Evolutionary conservation across 2,329 filamentous ascomycete genomes (phyloP).

Genomic region (Botrytis fabae): DNA sequence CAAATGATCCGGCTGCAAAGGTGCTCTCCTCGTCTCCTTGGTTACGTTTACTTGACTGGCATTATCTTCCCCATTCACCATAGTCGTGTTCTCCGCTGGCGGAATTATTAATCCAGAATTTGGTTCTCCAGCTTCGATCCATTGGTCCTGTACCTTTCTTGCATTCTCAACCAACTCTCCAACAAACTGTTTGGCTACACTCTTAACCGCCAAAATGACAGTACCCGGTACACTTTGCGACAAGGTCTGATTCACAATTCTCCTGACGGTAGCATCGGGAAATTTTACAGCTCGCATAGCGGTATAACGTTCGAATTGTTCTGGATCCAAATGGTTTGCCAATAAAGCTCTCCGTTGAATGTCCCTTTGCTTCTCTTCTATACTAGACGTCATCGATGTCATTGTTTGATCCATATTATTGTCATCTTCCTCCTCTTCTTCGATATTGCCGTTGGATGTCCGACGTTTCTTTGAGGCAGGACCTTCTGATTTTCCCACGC

Average conservation of each 20-base stretch:
- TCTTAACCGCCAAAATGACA: slow-evolving; percentile 73
- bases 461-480: slow-evolving; percentile 48
- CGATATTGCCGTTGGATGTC: slow-evolving; percentile 47
- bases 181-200: slow-evolving; percentile 74
- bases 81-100: slow-evolving; percentile 35
- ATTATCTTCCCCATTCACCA: slow-evolving; percentile 27
- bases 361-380: slow-evolving; percentile 67
- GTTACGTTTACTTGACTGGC: slow-evolving; percentile 39
- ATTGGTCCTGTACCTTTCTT: slow-evolving; percentile 69
- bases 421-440: slow-evolving; percentile 52
- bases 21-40: slow-evolving; percentile 49
- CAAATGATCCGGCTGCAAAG: slow-evolving; percentile 72
- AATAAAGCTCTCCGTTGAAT: slow-evolving; percentile 59
- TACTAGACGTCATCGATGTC: slow-evolving; percentile 53
- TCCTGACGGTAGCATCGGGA: slow-evolving; percentile 66
- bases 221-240: slow-evolving; percentile 74
- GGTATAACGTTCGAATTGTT: slow-evolving; percentile 70
- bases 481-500: slow-evolving; percentile 36
- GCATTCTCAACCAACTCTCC: slow-evolving; percentile 75
- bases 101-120: slow-evolving; percentile 54
- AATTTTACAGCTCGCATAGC: slow-evolving; percentile 69
- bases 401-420: slow-evolving; percentile 40
- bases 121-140: slow-evolving; percentile 60
- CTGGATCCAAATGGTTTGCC: slow-evolving; percentile 62
- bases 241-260: slow-evolving; percentile 78